Evolutionary conservation across 352 stramenopile genomes (phyloP), one percentile per base, ranked within the genome.

Genomic region (Phytopythium delawarense): DNA sequence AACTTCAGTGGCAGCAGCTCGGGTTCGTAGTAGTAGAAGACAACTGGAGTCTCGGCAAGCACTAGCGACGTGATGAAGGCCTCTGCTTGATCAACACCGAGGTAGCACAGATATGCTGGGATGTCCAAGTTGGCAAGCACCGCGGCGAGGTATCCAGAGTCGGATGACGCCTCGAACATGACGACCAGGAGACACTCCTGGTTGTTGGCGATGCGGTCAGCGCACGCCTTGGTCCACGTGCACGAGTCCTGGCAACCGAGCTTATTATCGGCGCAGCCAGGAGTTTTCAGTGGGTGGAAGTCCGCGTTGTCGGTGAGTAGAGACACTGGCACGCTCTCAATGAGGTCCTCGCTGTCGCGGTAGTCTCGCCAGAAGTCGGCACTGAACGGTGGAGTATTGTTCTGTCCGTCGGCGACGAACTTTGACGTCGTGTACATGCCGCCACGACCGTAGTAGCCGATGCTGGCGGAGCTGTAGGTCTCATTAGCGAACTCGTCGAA

Each of bases 351-450:
- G 13, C 54, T 73, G 9, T 69, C 52, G 9, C 46, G 58, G 61
- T 79, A 88, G 51, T 81, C 72, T 48, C 78, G 65, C 74, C 76
- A 88, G 49, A 83, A 86, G 35, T 86, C 78, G 7, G 72, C 67
- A 23, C 59, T 68, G 46, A 77, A 84, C 1, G 65, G 23, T 3
- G 72, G 63, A 0, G 40, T 52, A 32, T 8, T n/a, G 59, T 66
- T 67, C 9, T 71, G 44, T 1, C 70, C 75, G 16, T 82, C 46
- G 11, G 64, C 54, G 13, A 87, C 65, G n/a, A 86, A 59, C 21
- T 66, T 52, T 0, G 61, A 62, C 7, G 72, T 81, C 4, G 70
- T 79, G 64, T 81, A 88, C 39, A 80, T 46, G 0, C 77, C 75
- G 2, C 70, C 59, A 7, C 67, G 64, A 13, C 76, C 70, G 23